A percentile compares a stretch with the other conserved stretches of the same genome.
These are phyloP conservation scores for Kwoniella heveanensis DNA, from an alignment of 768 basidiomycete species.

Conservation along the genomic window DNA sequence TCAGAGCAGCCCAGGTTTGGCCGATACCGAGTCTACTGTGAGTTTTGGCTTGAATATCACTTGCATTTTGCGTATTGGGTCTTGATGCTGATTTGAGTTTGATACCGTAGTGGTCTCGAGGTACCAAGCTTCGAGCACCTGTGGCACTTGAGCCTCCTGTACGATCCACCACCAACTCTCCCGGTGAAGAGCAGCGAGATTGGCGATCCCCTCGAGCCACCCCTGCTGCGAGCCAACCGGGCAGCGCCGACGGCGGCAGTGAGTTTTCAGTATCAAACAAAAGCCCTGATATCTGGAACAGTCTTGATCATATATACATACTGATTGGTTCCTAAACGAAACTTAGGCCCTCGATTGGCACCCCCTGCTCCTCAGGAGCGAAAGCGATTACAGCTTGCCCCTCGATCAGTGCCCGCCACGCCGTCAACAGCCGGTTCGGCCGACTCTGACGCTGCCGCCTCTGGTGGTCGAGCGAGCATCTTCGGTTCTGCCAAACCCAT, in stretches of 20 bases:
- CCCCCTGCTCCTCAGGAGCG: constrained; percentile 79
- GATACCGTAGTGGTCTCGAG: constrained; percentile 53
- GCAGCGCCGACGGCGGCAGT: constrained; percentile 35
- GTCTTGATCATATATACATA: too few species aligned
- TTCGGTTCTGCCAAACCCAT: constrained; percentile 91
- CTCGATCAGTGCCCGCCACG: constrained; percentile 70
- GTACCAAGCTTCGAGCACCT: constrained; percentile 49
- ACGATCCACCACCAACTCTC: constrained; percentile 29
- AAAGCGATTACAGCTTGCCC: constrained; percentile 80
- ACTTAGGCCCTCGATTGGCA: constrained; percentile 56
- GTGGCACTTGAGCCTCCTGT: constrained; percentile 30
- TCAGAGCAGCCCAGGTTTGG: constrained; percentile 55
- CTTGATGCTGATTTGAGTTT: background rate
- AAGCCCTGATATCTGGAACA: too few species aligned
- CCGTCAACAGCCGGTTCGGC: constrained; percentile 66
- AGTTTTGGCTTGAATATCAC: constrained; percentile 16
- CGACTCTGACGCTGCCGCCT: constrained; percentile 65
- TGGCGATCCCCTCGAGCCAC: constrained; percentile 46
- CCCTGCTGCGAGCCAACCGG: constrained; percentile 31
- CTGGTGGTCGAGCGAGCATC: constrained; percentile 66
- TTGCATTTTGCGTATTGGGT: background rate
- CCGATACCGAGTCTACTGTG: constrained; percentile 73
- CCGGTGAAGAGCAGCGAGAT: constrained; percentile 43
- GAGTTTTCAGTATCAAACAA: background rate
- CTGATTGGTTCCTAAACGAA: too few species aligned